Conservation (phyloP, 768 basidiomycete species). For the Auriscalpium microsporum region DNA sequence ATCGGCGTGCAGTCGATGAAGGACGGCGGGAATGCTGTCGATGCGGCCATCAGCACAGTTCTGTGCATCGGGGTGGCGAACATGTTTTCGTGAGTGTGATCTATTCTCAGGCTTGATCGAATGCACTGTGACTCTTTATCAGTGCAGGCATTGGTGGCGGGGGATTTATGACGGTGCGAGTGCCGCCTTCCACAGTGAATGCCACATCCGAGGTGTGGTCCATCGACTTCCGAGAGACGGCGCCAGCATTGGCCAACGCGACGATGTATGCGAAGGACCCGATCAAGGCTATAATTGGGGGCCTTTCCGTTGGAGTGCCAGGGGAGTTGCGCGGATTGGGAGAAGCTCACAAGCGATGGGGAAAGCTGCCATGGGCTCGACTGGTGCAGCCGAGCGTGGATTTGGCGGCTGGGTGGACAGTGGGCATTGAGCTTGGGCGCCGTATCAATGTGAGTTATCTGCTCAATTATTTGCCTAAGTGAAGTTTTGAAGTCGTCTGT, state of each 20-base stretch:
- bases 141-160: slow-evolving; percentile 85
- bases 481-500: slow-evolving; percentile 19
- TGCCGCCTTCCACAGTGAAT: slow-evolving; percentile 43
- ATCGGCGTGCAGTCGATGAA: slow-evolving; percentile 73
- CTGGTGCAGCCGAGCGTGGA: slow-evolving; percentile 69
- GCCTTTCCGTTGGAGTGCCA: slow-evolving; percentile 83
- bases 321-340: slow-evolving; percentile 85
- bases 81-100: slow-evolving; percentile 76
- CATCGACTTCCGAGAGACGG: slow-evolving; percentile 86
- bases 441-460: slow-evolving; percentile 51
- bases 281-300: slow-evolving; percentile 54
- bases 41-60: slow-evolving; percentile 72
- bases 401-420: slow-evolving; percentile 73
- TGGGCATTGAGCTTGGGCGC: slow-evolving; percentile 66
- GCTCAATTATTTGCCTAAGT: not conserved
- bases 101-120: slow-evolving; percentile 3
- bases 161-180: slow-evolving; percentile 77
- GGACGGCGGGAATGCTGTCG: slow-evolving; percentile 86
- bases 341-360: slow-evolving; percentile 79
- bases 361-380: slow-evolving; percentile 66
- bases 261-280: slow-evolving; percentile 69
- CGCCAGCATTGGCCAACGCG: slow-evolving; percentile 60
- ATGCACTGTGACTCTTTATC: not conserved
- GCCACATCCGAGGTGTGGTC: slow-evolving; percentile 52
- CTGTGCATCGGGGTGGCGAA: slow-evolving; percentile 80